phyloP scores from a whole-genome alignment of 768 basidiomycete genomes.

The Auricularia heimuer region DNA sequence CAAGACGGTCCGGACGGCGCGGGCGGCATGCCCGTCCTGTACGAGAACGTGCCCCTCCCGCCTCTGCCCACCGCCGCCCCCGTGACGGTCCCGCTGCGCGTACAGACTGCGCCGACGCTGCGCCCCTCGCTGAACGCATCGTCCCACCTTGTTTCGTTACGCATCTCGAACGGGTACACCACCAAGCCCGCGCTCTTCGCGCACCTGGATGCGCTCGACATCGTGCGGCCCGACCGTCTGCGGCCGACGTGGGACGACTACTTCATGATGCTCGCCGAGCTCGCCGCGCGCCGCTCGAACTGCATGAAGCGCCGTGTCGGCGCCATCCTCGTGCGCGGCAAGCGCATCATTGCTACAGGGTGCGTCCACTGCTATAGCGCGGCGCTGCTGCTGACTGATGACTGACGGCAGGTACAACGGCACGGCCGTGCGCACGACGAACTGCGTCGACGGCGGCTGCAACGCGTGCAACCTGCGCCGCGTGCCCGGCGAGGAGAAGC shows the following conservation, averaged over 20 bases:
- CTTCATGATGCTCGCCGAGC: conserved; percentile 91
- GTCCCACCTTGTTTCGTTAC: conserved; percentile 47
- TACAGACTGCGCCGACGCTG: conserved; percentile 5
- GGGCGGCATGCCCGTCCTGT: conserved; percentile 23
- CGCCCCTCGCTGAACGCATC: conserved; percentile 13
- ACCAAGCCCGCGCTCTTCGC: conserved; percentile 42
- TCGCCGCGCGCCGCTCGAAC: conserved; percentile 84
- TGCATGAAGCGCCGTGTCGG: conserved; percentile 98
- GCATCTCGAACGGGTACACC: conserved; percentile 55
- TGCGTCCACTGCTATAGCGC: conserved; percentile 25
- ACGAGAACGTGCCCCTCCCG: conserved; percentile 31
- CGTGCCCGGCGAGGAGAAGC: conserved; percentile 31
- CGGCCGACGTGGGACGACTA: conserved; percentile 93
- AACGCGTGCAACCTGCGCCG: conserved; percentile 60
- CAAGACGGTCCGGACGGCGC: neutral
- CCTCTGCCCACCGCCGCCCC: conserved; percentile 3
- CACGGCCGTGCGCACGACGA: conserved; percentile 79
- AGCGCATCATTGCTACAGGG: conserved; percentile 56
- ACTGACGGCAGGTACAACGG: conserved; percentile 70
- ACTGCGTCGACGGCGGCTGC: conserved; percentile 93
- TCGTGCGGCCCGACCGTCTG: conserved; percentile 63
- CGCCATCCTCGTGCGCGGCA: conserved; percentile 75
- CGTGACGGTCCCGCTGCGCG: conserved; percentile 5
- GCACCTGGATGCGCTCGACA: conserved; percentile 58
- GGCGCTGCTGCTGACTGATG: no score